These are phyloP conservation scores for Fusarium lyarnte DNA, from an alignment of 2,329 filamentous ascomycete genomes.

Conservation along the genomic window DNA sequence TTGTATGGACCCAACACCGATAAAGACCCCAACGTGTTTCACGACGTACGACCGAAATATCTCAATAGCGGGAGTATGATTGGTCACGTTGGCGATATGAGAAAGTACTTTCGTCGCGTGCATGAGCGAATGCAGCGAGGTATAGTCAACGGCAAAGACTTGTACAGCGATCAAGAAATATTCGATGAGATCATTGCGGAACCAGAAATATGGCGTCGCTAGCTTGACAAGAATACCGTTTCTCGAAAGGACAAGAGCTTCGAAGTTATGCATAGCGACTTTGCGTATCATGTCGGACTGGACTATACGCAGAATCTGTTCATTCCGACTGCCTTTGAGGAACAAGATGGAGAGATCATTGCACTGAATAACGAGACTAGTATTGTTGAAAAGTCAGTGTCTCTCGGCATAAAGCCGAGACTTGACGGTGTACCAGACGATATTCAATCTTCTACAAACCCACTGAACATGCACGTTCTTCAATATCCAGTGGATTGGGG, in stretches of 20 bases:
- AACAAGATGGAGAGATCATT: slow-evolving; percentile 31
- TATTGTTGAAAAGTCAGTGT: slow-evolving; percentile 11
- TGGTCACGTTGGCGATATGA: slow-evolving; percentile 39
- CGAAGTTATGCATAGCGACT: slow-evolving; percentile 5
- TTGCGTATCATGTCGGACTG: slow-evolving; percentile 34
- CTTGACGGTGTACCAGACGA: slow-evolving; percentile 19
- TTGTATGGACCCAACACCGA: slow-evolving; percentile 35
- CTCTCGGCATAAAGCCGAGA: not conserved
- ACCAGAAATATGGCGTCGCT: slow-evolving; percentile 35
- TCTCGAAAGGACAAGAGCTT: not conserved
- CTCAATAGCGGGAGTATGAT: slow-evolving; percentile 45
- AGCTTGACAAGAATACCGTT: not conserved
- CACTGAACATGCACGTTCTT: not conserved
- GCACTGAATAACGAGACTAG: slow-evolving; percentile 13
- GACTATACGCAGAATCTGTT: slow-evolving; percentile 34
- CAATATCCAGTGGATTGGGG: slow-evolving; percentile 11
- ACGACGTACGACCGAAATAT: slow-evolving; percentile 35
- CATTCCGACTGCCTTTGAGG: slow-evolving; percentile 32
- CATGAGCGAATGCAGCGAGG: slow-evolving; percentile 33
- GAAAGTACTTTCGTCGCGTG: slow-evolving; percentile 32
- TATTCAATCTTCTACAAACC: not conserved
- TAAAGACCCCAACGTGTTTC: not conserved
- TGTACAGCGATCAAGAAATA: slow-evolving; percentile 44
- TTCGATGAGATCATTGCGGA: slow-evolving; percentile 44
- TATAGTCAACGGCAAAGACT: not conserved